These are phyloP conservation scores for Dicorynia guianensis DNA, from an alignment of 306 rosid genomes.

Conservation along the genomic window DNA sequence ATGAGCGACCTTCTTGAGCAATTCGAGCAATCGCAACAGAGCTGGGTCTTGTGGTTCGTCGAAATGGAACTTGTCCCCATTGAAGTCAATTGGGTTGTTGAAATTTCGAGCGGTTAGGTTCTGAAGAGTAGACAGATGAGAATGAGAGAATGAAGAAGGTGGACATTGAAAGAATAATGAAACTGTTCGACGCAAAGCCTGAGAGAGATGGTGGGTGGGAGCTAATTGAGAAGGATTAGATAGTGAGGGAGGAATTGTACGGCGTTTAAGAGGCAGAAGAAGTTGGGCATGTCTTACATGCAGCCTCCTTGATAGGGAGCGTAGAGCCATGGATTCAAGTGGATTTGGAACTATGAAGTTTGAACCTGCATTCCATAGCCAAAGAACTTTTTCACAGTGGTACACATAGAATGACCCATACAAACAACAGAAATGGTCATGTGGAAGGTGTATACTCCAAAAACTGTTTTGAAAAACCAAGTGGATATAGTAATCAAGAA, in stretches of 20 bases:
- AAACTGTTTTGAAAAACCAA: too few species aligned
- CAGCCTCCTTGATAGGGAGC: conserved; percentile 46
- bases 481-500: too few species aligned
- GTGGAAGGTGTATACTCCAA: too few species aligned
- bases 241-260: not conserved
- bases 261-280: conserved; percentile 16
- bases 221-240: not conserved
- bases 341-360: not conserved
- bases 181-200: conserved; percentile 70
- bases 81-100: conserved; percentile 41
- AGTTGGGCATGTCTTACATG: conserved; percentile 38
- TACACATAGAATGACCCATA: too few species aligned
- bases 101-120: conserved; percentile 41
- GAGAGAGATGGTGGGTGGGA: conserved; percentile 40
- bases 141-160: conserved; percentile 17
- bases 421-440: too few species aligned
- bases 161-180: conserved; percentile 35
- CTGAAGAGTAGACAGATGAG: conserved; percentile 42
- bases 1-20: conserved; percentile 42
- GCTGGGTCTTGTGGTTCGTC: conserved; percentile 38
- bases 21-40: conserved; percentile 56
- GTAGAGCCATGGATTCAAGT: conserved; percentile 56
- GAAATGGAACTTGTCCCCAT: conserved; percentile 34
- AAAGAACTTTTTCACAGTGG: too few species aligned
- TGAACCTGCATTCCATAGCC: too few species aligned